These are phyloP conservation scores for Casuarina glauca DNA, from an alignment of 306 rosid genomes.

Conservation along the genomic window DNA sequence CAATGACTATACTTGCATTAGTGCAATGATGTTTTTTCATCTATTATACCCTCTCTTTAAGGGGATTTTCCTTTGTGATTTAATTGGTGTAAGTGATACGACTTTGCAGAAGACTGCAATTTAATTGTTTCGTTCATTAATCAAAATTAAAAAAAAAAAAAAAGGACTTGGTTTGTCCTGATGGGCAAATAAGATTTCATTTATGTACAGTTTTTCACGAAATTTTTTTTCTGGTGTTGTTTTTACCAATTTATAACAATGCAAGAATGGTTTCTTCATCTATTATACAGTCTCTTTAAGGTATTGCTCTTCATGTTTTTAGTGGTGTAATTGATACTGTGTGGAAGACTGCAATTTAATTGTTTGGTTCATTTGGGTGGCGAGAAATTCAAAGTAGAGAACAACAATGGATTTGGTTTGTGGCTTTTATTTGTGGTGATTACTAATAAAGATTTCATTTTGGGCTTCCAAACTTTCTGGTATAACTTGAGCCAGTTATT, in stretches of 20 bases:
- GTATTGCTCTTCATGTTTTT: background rate
- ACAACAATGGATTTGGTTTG: background rate
- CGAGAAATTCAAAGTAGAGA: background rate
- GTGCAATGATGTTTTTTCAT: background rate
- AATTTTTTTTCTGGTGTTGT: too few species aligned
- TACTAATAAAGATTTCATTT: background rate
- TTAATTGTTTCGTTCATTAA: background rate
- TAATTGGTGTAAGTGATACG: background rate
- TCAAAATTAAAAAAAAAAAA: too few species aligned
- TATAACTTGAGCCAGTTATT: background rate
- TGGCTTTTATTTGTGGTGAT: background rate
- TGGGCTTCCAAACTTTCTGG: background rate
- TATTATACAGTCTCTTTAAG: background rate
- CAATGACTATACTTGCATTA: background rate
- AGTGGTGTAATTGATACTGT: background rate
- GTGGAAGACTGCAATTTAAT: background rate
- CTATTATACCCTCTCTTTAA: background rate
- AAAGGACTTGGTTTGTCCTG: too few species aligned
- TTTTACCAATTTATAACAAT: too few species aligned
- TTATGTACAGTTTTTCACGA: too few species aligned
- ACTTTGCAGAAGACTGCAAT: background rate
- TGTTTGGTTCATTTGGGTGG: background rate
- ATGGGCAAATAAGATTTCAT: too few species aligned
- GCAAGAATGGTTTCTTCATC: background rate
- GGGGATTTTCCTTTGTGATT: background rate